These are phyloP conservation scores for Fraxinus albicans DNA, from an alignment of 305 asterid genomes.

Conservation along the genomic window DNA sequence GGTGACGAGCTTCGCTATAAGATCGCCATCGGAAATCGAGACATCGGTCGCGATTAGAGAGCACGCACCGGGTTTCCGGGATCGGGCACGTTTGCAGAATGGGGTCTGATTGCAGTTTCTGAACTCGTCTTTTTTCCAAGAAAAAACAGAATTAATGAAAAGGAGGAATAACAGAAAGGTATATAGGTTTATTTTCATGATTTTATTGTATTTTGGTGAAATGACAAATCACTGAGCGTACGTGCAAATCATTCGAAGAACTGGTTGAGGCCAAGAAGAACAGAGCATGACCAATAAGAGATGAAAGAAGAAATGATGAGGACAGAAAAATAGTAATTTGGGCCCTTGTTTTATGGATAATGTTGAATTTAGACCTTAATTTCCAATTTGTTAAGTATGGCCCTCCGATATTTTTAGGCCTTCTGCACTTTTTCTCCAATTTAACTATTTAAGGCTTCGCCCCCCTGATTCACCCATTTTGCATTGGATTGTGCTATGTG, in stretches of 20 bases:
- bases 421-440: not conserved
- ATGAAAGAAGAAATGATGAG: not conserved
- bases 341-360: not conserved
- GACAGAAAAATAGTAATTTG: constrained; percentile 12
- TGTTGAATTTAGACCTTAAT: not conserved
- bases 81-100: constrained; percentile 90
- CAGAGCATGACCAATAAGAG: not conserved
- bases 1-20: constrained; percentile 61
- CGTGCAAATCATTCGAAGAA: not conserved
- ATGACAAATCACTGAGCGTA: constrained; percentile 23
- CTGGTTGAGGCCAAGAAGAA: not conserved
- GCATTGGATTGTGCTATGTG: too few relatives aligned
- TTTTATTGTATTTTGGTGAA: constrained; percentile 9
- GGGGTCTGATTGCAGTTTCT: constrained; percentile 89
- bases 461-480: not conserved
- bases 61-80: constrained; percentile 61
- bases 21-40: constrained; percentile 77
- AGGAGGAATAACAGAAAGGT: constrained; percentile 38
- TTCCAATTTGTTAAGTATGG: not conserved
- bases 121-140: constrained; percentile 95
- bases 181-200: constrained; percentile 33
- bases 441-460: not conserved
- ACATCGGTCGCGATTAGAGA: constrained; percentile 61
- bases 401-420: not conserved
- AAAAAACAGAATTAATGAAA: constrained; percentile 36